Evolutionary conservation across 148 eudicot genomes (phyloP), one percentile per base, ranked within the genome.

Genomic region (Rhododendron molle): DNA sequence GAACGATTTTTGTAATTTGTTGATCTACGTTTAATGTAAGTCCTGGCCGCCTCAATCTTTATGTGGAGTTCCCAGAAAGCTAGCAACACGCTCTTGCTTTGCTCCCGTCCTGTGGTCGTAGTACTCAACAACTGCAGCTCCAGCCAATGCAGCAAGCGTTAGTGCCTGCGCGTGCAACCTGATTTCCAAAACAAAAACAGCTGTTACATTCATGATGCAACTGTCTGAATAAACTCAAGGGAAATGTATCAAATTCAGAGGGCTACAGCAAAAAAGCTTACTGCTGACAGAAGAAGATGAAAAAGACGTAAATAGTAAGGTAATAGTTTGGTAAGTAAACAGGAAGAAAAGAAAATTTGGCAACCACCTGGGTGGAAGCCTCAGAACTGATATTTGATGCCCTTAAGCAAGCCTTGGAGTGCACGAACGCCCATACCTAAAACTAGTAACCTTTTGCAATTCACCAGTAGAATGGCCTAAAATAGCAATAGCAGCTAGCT

Each of bases 161-260:
- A 89, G 83, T 9, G 89, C 91, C 80, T 89, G 91, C 0, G 91
- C 91, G 15, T 88, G 89, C 86, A 89, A 85, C 89, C 91, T 89
- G 89, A n/a, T 78, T 71, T 79, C 18, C 11, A 67, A 30, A 76
- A 18, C 2, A 4, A 58, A 84, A 76, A 52, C 13, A 38, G 50
- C 4, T 2, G 80, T 74, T 38, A 74, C 13, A 54, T 73, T 14
- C 49, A 76, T 36, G 69, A 84, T 74, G 21, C 56, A 49, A 12
- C 56, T 44, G 2, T 23, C n/a, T 4, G 15, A 76, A 38, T 38
- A 38, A 23, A 14, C n/a, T 34, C 36, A 15, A 36, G 14, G 80
- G 34, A 46, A 46, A 47, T 49, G 20, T 16, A 46, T 78, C 49
- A n/a, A 78, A 46, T 44, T 46, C 9, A 46, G 49, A 78, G 54